phyloP scores from a whole-genome alignment of 441 rosid genomes.

The Dalechampia spathulata region DNA sequence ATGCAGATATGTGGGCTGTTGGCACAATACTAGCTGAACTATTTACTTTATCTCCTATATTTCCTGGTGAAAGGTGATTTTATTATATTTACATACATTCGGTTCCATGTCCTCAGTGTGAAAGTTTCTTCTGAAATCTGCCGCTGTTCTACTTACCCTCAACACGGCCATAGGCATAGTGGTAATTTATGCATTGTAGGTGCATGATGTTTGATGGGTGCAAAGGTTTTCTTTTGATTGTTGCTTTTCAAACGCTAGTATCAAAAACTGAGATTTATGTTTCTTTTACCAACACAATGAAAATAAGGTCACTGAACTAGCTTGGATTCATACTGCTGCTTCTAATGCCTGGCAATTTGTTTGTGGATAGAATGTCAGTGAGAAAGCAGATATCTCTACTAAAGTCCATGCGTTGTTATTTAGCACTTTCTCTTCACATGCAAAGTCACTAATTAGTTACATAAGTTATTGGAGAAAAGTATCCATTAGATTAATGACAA shows the following conservation, averaged over 20 bases:
- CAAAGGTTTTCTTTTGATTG: neutral
- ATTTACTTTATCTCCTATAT: conserved; percentile 74
- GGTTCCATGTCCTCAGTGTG: neutral
- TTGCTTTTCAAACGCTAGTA: no score
- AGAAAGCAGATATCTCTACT: neutral
- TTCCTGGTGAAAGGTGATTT: conserved; percentile 83
- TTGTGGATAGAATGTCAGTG: neutral
- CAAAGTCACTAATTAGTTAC: no score
- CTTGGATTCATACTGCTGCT: neutral
- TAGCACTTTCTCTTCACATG: no score
- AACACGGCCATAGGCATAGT: neutral
- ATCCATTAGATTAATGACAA: no score
- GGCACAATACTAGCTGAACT: conserved; percentile 95
- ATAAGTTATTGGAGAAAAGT: no score
- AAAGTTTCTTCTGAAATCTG: neutral
- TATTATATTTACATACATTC: neutral
- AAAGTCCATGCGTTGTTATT: neutral
- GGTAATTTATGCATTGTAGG: neutral
- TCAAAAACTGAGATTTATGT: neutral
- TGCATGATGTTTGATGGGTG: neutral
- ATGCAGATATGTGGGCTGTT: conserved; percentile 97
- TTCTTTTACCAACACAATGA: neutral
- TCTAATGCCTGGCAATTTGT: neutral
- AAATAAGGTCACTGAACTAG: neutral
- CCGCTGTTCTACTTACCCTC: neutral